phyloP scores from a whole-genome alignment of 2,329 filamentous ascomycete genomes.

The Blastomyces gilchristii region DNA sequence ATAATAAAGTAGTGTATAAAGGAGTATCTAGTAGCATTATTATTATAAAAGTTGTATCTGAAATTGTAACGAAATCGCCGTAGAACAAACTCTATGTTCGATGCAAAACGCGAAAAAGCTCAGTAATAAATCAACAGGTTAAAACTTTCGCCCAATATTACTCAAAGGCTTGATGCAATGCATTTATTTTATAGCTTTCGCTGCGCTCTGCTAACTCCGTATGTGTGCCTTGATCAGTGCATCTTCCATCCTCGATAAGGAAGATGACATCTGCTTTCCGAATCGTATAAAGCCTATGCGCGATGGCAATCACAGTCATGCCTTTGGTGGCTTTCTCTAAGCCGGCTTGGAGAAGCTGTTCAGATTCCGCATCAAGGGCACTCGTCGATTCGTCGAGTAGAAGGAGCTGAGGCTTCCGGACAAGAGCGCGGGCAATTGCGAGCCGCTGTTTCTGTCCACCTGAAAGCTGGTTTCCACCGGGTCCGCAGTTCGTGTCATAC shows the following conservation, averaged over 20 bases:
- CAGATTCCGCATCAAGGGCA: slow-evolving; percentile 53
- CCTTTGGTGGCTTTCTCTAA: slow-evolving; percentile 49
- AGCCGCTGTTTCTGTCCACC: slow-evolving; percentile 46
- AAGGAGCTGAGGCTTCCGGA: slow-evolving; percentile 40
- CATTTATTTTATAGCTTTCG: slow-evolving; percentile 33
- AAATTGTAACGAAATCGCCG: not conserved
- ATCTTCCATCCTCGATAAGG: slow-evolving; percentile 58
- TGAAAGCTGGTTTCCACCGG: slow-evolving; percentile 49
- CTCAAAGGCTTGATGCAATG: slow-evolving; percentile 29
- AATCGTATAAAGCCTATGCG: slow-evolving; percentile 62
- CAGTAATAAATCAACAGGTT: not conserved
- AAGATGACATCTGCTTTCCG: slow-evolving; percentile 72
- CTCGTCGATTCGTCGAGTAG: slow-evolving; percentile 48
- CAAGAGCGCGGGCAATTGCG: slow-evolving; percentile 43
- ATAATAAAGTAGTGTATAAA: not conserved
- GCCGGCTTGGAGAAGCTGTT: slow-evolving; percentile 54
- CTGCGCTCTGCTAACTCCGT: slow-evolving; percentile 45
- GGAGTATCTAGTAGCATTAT: not conserved
- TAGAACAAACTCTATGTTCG: not conserved
- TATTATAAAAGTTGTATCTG: not conserved
- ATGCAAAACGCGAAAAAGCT: not conserved
- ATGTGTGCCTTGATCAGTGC: slow-evolving; percentile 54
- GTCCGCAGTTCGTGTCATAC: slow-evolving; percentile 37
- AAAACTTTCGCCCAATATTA: not conserved
- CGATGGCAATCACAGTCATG: slow-evolving; percentile 58